Percentiles rank a stretch among this genome's conserved stretches.
Conservation (phyloP, 1,284 basidiomycete species). For the Tilletiaria anomala region DNA sequence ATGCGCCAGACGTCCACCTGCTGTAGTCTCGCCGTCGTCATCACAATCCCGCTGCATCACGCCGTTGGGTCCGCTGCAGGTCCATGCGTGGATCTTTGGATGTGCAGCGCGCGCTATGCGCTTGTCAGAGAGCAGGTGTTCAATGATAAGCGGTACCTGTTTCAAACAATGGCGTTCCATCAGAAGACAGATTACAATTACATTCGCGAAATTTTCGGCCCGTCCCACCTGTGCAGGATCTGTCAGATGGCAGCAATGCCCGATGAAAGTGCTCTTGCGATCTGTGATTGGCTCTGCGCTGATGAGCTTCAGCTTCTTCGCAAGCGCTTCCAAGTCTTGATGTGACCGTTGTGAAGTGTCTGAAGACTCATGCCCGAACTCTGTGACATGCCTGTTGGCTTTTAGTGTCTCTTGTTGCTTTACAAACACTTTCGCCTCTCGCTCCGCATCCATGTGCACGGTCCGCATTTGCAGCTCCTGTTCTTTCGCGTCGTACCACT, state of each 20-base stretch:
- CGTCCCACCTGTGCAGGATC: constrained; percentile 22
- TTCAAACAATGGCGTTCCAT: too few species aligned
- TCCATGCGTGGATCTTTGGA: constrained; percentile 38
- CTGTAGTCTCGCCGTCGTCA: constrained; percentile 39
- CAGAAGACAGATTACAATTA: constrained; percentile 1
- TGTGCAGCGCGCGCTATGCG: constrained; percentile 32
- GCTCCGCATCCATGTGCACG: neutral
- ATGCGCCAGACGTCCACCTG: constrained; percentile 38
- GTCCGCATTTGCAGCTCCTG: neutral
- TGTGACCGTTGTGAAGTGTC: neutral
- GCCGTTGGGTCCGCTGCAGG: constrained; percentile 19
- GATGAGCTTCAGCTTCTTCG: constrained; percentile 9
- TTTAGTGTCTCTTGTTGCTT: neutral
- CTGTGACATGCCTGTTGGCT: neutral
- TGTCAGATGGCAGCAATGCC: constrained; percentile 25
- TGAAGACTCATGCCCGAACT: neutral
- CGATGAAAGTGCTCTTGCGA: constrained; percentile 39
- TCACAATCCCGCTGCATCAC: constrained; percentile 27
- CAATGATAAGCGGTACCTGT: constrained; percentile 17
- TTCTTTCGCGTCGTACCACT: constrained; percentile 18
- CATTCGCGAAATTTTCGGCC: neutral
- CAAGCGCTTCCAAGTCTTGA: neutral
- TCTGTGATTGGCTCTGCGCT: constrained; percentile 28
- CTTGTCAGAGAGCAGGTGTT: constrained; percentile 19
- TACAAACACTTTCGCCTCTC: neutral